Base-by-base conservation (phyloP, 805 yeast genomes). In the Lipomyces chichibuensis region DNA sequence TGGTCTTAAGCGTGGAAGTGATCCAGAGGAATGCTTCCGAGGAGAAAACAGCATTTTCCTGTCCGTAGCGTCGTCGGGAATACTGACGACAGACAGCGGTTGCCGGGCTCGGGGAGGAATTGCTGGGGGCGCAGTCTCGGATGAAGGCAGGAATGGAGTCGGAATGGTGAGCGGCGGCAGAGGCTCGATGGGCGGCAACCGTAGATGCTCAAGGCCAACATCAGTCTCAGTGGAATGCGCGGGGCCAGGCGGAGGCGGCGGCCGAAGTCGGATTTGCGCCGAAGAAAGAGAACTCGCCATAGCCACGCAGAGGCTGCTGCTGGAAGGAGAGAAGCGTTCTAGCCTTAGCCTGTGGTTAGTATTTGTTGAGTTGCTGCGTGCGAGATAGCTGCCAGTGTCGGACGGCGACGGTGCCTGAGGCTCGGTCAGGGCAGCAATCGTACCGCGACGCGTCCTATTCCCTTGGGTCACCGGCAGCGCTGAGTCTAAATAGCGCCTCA, bases 141-240 rank as follows among this genome's bases (percentile, higher is more conserved):
- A 52, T 23, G 32, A 52, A 13, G 55, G 32, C 8, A 27, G 32
- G 43, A 63, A 59, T 5, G 53, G 43, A 14, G 52, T n/a, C 23
- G 65, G 65, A 27, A 63, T 29, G 23, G 62, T 39, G 54, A 63
- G 62, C 43, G 65, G 65, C 9, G 53, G 56, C 29, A 63, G 35
- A 39, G 58, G 62, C 65, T 49, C 65, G 20, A 63, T 63, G 14
- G 39, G 60, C 54, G 65, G 65, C 43, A 63, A 57, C 59, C 33
- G 55, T 23, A 52, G 17, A 29, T 52, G 55, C 25, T 49, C 20
- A 11, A 1, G 53, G 53, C 13, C 27, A 20, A 4, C 17, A 43
- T 7, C 49, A 43, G 23, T n/a, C 9, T 43, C 49, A 7, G 20
- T 43, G 49, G 49, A 43, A 9, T 17, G 49, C 49, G 49, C 23